Evolutionary conservation across 306 rosid genomes (phyloP).

Genomic region (Vicia sativa): DNA sequence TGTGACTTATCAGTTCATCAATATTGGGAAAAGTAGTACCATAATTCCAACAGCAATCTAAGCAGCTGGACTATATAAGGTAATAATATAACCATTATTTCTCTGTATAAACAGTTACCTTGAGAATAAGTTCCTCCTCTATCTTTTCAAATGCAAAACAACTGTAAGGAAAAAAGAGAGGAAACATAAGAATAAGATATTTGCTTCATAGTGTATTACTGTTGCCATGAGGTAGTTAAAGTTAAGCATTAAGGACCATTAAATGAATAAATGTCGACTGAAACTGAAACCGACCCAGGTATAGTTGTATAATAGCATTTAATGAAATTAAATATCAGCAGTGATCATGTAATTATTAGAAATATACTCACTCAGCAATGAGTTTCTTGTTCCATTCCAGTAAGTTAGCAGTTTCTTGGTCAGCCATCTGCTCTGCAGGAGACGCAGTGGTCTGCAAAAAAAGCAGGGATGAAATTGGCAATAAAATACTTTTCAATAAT

Average conservation of each 20-base stretch:
- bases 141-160: constrained; percentile 57
- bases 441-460: constrained; percentile 42
- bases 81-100: constrained; percentile 23
- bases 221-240: constrained; percentile 16
- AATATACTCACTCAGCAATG: constrained; percentile 56
- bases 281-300: constrained; percentile 11
- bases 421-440: constrained; percentile 37
- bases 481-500: background rate
- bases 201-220: background rate
- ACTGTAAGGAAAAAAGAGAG: constrained; percentile 44
- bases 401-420: constrained; percentile 47
- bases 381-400: constrained; percentile 56
- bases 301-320: constrained; percentile 14
- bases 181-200: constrained; percentile 31
- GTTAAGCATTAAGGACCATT: constrained; percentile 27
- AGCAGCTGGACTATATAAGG: constrained; percentile 17
- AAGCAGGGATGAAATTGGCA: constrained; percentile 18
- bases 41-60: background rate
- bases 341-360: constrained; percentile 21
- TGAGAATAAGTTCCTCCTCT: constrained; percentile 55
- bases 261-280: constrained; percentile 23
- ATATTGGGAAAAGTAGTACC: background rate
- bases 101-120: constrained; percentile 53
- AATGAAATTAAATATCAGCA: constrained; percentile 15
- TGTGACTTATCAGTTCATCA: constrained; percentile 1